phyloP scores from a whole-genome alignment of 495 filamentous ascomycete genomes.

The Penicillium daleae region DNA sequence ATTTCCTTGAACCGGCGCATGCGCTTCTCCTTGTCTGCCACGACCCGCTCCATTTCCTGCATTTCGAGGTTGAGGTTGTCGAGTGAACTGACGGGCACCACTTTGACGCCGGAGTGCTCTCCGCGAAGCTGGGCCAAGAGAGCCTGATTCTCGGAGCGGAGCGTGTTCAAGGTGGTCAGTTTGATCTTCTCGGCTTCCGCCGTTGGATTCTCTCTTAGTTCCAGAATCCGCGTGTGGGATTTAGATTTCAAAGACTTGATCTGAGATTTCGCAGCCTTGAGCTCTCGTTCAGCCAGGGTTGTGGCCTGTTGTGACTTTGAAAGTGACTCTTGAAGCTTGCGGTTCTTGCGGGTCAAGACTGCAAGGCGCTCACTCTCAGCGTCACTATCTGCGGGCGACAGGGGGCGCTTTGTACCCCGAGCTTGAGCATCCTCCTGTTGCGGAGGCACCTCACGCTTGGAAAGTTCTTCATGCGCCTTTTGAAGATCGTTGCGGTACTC shows the following conservation, averaged over 20 bases:
- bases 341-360: slow-evolving; percentile 79
- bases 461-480: slow-evolving; percentile 69
- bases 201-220: slow-evolving; percentile 88
- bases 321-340: slow-evolving; percentile 78
- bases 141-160: slow-evolving; percentile 82
- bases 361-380: slow-evolving; percentile 78
- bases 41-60: slow-evolving; percentile 65
- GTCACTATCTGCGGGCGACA: slow-evolving; percentile 66
- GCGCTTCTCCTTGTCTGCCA: slow-evolving; percentile 84
- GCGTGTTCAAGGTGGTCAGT: slow-evolving; percentile 69
- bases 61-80: slow-evolving; percentile 74
- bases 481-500: slow-evolving; percentile 85
- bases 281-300: slow-evolving; percentile 71
- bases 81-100: slow-evolving; percentile 76
- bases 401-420: slow-evolving; percentile 45
- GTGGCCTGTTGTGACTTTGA: slow-evolving; percentile 66
- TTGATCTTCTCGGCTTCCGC: slow-evolving; percentile 81
- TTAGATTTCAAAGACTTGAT: slow-evolving; percentile 70
- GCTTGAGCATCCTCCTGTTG: slow-evolving; percentile 38
- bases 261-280: slow-evolving; percentile 70
- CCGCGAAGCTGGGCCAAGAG: slow-evolving; percentile 76
- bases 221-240: slow-evolving; percentile 81
- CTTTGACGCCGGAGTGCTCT: slow-evolving; percentile 45
- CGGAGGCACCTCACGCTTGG: slow-evolving; percentile 55
- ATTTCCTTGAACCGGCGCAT: slow-evolving; percentile 86